Conservation (phyloP, 2,329 filamentous ascomycete species). For the Talaromyces albobiverticillius region DNA sequence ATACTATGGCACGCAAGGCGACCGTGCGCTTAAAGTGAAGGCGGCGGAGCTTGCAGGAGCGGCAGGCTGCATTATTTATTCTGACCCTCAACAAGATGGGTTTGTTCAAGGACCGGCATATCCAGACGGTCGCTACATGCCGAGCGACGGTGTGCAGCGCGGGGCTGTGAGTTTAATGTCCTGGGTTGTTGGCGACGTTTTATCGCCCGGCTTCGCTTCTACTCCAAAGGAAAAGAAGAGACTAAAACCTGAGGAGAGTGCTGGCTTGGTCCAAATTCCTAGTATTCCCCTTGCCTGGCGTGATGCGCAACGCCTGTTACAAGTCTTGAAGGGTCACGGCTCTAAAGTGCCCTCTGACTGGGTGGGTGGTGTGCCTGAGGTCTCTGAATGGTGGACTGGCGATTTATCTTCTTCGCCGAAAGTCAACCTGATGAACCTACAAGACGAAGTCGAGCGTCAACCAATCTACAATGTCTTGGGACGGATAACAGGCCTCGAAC, state of each 20-base stretch:
- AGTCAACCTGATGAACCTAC: constrained; percentile 79
- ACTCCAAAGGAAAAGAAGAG: constrained; percentile 53
- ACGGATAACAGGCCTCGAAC: constrained; percentile 78
- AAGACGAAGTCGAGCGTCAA: constrained; percentile 78
- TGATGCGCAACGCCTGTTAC: constrained; percentile 76
- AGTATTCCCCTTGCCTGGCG: constrained; percentile 88
- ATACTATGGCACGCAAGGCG: constrained; percentile 70
- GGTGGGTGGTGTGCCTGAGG: constrained; percentile 72
- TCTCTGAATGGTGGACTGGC: constrained; percentile 82
- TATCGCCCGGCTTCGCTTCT: constrained; percentile 79
- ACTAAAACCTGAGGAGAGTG: constrained; percentile 66
- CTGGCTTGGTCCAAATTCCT: constrained; percentile 76
- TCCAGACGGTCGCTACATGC: constrained; percentile 76
- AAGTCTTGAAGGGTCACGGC: constrained; percentile 73
- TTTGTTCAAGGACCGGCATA: constrained; percentile 70
- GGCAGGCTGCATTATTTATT: constrained; percentile 86
- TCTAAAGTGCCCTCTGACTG: constrained; percentile 66
- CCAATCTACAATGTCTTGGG: constrained; percentile 91
- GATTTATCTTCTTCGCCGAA: constrained; percentile 70
- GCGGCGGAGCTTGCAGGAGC: constrained; percentile 85
- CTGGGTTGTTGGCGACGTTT: constrained; percentile 84
- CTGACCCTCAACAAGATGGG: constrained; percentile 81
- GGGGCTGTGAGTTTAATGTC: constrained; percentile 77
- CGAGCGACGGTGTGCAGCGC: constrained; percentile 76
- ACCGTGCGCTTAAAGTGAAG: constrained; percentile 80